A percentile compares a stretch with the other conserved stretches of the same genome.
phyloP scores from a whole-genome alignment of 371 early-diverging fungal species.

The Mortierella sp. region DNA sequence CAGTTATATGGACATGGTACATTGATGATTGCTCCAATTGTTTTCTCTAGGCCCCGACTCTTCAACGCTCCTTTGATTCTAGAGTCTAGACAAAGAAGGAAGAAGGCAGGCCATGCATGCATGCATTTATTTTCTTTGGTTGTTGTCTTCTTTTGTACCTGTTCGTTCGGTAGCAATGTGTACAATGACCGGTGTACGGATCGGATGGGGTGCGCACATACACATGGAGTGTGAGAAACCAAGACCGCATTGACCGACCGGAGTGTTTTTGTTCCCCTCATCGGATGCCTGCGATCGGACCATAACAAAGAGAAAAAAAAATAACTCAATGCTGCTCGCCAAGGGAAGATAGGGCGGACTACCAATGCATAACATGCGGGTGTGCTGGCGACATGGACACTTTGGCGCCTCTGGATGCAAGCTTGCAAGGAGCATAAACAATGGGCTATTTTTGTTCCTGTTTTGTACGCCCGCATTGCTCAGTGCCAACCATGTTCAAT shows the following conservation, averaged over 20 bases:
- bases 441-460: conserved; percentile 6
- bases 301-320: background rate
- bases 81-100: conserved; percentile 2
- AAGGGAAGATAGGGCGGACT: background rate
- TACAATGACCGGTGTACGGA: background rate
- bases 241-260: conserved; percentile 6
- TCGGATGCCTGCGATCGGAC: conserved; percentile 14
- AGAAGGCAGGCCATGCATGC: background rate
- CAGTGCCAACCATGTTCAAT: background rate
- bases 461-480: background rate
- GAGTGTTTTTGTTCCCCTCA: background rate
- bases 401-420: too few relatives aligned
- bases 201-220: background rate
- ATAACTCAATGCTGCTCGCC: background rate
- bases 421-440: background rate
- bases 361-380: background rate
- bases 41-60: background rate
- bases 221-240: background rate
- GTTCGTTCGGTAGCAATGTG: background rate
- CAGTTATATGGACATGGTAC: background rate
- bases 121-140: background rate
- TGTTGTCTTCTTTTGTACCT: background rate
- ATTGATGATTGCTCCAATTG: background rate
- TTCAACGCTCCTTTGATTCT: background rate
- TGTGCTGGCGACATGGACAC: too few relatives aligned